These are phyloP conservation scores for Plasmopara halstedii DNA, from an alignment of 352 stramenopile species.

Conservation along the genomic window DNA sequence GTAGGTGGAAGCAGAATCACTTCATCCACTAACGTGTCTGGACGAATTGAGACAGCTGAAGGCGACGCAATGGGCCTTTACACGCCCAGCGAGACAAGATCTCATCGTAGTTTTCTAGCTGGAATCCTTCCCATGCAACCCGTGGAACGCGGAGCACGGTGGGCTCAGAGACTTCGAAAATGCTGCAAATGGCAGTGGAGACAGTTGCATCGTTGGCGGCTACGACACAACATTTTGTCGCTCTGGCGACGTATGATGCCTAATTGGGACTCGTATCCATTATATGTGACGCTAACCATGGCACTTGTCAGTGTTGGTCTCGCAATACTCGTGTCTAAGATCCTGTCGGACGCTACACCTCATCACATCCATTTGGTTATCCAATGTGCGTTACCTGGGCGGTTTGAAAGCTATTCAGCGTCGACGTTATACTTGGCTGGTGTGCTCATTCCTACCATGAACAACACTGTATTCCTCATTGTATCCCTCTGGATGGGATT, in stretches of 20 bases:
- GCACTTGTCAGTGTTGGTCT: constrained; percentile 42
- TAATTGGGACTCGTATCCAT: constrained; percentile 74
- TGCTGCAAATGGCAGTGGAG: constrained; percentile 18
- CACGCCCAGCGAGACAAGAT: constrained; percentile 21
- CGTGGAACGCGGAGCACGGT: constrained; percentile 12
- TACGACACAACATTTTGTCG: constrained; percentile 22
- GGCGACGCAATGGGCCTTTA: constrained; percentile 26
- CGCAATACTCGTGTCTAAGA: constrained; percentile 26
- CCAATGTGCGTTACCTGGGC: constrained; percentile 33
- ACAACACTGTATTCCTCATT: constrained; percentile 61
- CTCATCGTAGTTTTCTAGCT: constrained; percentile 21
- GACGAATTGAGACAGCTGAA: constrained; percentile 17
- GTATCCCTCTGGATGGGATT: constrained; percentile 64
- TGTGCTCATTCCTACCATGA: constrained; percentile 51
- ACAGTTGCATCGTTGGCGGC: constrained; percentile 10
- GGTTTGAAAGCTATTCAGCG: constrained; percentile 16
- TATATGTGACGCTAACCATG: constrained; percentile 46
- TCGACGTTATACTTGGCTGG: constrained; percentile 39
- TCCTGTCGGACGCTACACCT: constrained; percentile 23
- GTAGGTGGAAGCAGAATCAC: constrained; percentile 9
- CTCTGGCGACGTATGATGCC: constrained; percentile 47
- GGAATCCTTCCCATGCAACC: constrained; percentile 23
- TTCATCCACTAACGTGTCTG: constrained; percentile 13
- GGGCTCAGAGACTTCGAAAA: constrained; percentile 11
- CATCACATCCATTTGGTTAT: constrained; percentile 27